Conservation (phyloP, 2,329 filamentous ascomycete species). For the Chrysoporthe cubensis region DNA sequence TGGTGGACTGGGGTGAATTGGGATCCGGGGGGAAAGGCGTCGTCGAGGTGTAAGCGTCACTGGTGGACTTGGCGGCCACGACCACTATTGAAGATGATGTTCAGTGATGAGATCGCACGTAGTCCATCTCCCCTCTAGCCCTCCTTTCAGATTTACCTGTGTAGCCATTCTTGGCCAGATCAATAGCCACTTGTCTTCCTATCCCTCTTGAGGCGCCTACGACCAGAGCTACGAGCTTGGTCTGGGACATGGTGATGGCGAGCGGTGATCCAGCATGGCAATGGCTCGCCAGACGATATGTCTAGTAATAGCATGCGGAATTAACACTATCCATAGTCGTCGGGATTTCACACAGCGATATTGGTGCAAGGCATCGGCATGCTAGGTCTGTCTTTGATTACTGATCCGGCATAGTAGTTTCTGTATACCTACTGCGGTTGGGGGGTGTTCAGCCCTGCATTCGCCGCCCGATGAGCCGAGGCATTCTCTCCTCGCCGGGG, state of each 20-base stretch:
- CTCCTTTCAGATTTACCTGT: constrained; percentile 53
- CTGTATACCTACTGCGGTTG: background rate
- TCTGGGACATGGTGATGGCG: constrained; percentile 28
- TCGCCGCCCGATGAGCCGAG: constrained; percentile 16
- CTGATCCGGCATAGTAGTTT: constrained; percentile 11
- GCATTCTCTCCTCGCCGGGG: background rate
- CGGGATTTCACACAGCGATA: background rate
- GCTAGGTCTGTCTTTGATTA: constrained; percentile 8
- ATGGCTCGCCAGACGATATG: background rate
- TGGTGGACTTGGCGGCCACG: constrained; percentile 76
- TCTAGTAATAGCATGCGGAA: background rate
- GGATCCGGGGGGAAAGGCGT: constrained; percentile 73
- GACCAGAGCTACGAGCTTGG: constrained; percentile 66
- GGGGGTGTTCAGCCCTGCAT: background rate
- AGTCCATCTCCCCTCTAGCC: background rate
- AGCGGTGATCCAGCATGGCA: constrained; percentile 22
- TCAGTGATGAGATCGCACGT: background rate
- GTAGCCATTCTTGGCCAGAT: constrained; percentile 73
- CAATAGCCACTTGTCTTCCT: constrained; percentile 78
- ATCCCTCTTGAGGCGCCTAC: constrained; percentile 81
- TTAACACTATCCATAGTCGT: too few relatives aligned
- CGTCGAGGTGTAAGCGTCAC: constrained; percentile 56
- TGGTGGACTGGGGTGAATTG: constrained; percentile 75
- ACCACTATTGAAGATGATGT: constrained; percentile 57
- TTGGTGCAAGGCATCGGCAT: background rate